phyloP scores from a whole-genome alignment of 305 asterid species.

The Fraxinus angustifolia region DNA sequence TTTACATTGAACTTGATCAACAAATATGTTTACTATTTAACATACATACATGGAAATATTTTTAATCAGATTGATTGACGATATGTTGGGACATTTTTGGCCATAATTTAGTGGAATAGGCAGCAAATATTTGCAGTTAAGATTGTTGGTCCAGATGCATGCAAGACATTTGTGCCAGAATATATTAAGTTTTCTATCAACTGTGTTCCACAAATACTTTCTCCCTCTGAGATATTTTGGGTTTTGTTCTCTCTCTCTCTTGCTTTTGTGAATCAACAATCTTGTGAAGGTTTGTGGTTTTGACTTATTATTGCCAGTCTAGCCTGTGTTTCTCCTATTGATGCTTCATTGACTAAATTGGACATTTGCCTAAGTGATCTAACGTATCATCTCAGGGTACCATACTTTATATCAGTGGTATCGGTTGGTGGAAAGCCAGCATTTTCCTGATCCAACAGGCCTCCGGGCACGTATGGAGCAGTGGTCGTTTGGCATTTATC shows the following conservation, averaged over 20 bases:
- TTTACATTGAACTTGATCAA: background rate
- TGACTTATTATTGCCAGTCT: background rate
- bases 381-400: slow-evolving; percentile 53
- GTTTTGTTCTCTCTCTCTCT: background rate
- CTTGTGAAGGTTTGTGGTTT: background rate
- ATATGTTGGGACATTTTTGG: background rate
- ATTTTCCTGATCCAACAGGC: slow-evolving; percentile 96
- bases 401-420: slow-evolving; percentile 96
- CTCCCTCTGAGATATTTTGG: background rate
- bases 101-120: background rate
- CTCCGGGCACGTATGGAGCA: slow-evolving; percentile 90
- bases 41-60: background rate
- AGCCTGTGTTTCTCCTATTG: background rate
- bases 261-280: background rate
- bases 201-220: background rate
- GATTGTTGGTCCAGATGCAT: background rate
- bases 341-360: background rate
- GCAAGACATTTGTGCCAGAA: background rate
- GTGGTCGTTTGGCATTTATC: slow-evolving; percentile 97
- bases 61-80: background rate
- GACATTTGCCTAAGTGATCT: slow-evolving; percentile 14
- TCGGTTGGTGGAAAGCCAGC: slow-evolving; percentile 76
- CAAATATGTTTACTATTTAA: background rate
- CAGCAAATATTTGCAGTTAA: background rate
- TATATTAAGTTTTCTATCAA: background rate